Evolutionary conservation across 495 filamentous ascomycete species (phyloP), one percentile per base, ranked within the genome.

Genomic region (Aspergillus saccharolyticus): DNA sequence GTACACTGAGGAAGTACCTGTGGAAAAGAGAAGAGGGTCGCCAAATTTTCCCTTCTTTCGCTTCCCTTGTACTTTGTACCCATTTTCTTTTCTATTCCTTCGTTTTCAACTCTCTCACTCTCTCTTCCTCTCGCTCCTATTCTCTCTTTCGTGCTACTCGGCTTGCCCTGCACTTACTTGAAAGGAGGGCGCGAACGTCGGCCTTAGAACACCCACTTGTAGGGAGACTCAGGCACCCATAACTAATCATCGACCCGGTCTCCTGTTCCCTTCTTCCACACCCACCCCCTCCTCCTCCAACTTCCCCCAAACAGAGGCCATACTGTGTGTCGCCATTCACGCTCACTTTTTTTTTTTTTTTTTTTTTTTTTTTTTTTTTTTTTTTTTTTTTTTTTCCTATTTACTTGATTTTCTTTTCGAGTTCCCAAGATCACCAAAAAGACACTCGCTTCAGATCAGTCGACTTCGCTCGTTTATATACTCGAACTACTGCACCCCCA

Each of bases 321-420:
- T 72, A 72, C 71, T 72, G 68, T 66, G 67, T 74, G 65, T 69
- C 63, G 71, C 71, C 71, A 52, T 50, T 61, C 64, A 57, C 71
- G 56, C 63, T 74, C 71, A 63, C 68, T 74, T 60, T 58, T 33
- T 62, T 58, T 33, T 48, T 52, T 20, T 24, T 20, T 46, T 49
- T 43, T 51, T 59, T 22, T 53, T 25, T 54, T 52, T 52, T 48
- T 58, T 47, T 53, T n/a, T n/a, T n/a, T n/a, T n/a, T n/a, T n/a
- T n/a, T n/a, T n/a, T n/a, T n/a, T n/a, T n/a, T n/a, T n/a, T n/a
- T n/a, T n/a, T n/a, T n/a, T n/a, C n/a, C n/a, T n/a, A n/a, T n/a
- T n/a, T n/a, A n/a, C n/a, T n/a, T n/a, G n/a, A n/a, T n/a, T n/a
- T n/a, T n/a, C n/a, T n/a, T n/a, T n/a, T n/a, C n/a, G n/a, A n/a